Percentiles rank a stretch among this genome's conserved stretches.
Conservation (phyloP, 441 rosid genomes). For the Populus hybrid region DNA sequence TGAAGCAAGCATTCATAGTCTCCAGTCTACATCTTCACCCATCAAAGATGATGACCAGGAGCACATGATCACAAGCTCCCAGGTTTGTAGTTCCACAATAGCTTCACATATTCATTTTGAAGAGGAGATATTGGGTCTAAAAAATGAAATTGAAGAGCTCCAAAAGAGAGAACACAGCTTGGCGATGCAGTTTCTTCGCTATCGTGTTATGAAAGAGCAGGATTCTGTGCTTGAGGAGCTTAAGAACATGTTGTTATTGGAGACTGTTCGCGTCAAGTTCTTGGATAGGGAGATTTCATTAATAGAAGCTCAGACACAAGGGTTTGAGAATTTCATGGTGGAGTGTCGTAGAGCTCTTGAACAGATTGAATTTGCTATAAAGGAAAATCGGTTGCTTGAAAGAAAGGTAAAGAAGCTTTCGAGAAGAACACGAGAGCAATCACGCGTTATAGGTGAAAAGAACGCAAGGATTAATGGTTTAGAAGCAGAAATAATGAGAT, state of each 20-base stretch:
- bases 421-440: constrained; percentile 40
- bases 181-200: constrained; percentile 40
- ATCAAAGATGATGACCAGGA: constrained; percentile 31
- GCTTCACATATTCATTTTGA: constrained; percentile 17
- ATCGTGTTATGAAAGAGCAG: constrained; percentile 50
- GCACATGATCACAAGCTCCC: not conserved
- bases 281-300: constrained; percentile 45
- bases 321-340: constrained; percentile 35
- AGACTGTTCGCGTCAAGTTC: constrained; percentile 39
- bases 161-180: constrained; percentile 44
- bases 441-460: constrained; percentile 31
- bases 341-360: constrained; percentile 37
- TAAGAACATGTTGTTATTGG: constrained; percentile 36
- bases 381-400: constrained; percentile 42
- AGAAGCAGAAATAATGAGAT: constrained; percentile 40
- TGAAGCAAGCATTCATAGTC: constrained; percentile 15
- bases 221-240: constrained; percentile 57
- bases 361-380: constrained; percentile 35
- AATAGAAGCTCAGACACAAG: constrained; percentile 46
- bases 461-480: constrained; percentile 27
- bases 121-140: constrained; percentile 39
- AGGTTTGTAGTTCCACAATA: constrained; percentile 5
- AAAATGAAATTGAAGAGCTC: constrained; percentile 40
- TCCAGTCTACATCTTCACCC: constrained; percentile 15
- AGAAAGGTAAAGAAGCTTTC: constrained; percentile 44